Percentiles rank a stretch among this genome's conserved stretches.
These are phyloP conservation scores for Mortierella sp. DNA, from an alignment of 371 early-diverging fungal genomes.

Conservation along the genomic window DNA sequence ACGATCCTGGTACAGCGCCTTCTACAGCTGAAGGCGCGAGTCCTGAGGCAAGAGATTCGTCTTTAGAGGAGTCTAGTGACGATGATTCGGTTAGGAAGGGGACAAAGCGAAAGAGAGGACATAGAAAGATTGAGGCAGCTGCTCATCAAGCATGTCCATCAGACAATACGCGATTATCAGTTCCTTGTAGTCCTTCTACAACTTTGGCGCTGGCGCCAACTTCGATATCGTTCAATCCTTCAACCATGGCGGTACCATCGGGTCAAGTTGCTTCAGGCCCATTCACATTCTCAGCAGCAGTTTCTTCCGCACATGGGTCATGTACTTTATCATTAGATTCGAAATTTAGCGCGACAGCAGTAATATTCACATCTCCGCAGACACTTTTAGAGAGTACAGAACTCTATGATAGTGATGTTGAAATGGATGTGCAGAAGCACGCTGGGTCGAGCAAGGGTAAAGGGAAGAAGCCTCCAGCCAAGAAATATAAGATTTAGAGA, in stretches of 20 bases:
- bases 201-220: background rate
- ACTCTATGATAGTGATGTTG: background rate
- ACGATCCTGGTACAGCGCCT: too few relatives aligned
- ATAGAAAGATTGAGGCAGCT: background rate
- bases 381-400: background rate
- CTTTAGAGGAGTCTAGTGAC: background rate
- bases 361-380: background rate
- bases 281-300: background rate
- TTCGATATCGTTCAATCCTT: too few relatives aligned
- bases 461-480: constrained; percentile 1
- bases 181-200: background rate
- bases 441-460: background rate
- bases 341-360: background rate
- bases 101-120: constrained; percentile 4
- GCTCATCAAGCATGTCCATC: background rate
- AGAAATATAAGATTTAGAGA: background rate
- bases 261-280: too few relatives aligned
- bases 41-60: background rate
- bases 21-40: background rate
- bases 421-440: background rate
- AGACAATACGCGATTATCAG: background rate
- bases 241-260: too few relatives aligned
- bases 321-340: background rate
- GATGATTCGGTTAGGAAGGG: background rate
- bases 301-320: background rate